These are phyloP conservation scores for Sindora glabra DNA, from an alignment of 306 rosid species.

Conservation along the genomic window DNA sequence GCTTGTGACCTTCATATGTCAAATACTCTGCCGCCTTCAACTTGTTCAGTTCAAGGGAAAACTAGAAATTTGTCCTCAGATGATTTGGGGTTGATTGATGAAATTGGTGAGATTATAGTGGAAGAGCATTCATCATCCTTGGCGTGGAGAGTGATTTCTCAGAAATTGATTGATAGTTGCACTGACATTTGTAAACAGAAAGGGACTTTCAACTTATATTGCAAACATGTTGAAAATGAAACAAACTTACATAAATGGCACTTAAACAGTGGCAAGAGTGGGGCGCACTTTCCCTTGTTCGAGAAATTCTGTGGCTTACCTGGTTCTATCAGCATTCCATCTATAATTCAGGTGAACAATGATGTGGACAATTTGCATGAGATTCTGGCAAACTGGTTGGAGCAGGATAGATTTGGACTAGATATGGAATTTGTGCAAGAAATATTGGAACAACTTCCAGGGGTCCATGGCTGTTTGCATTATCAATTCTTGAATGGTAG, in stretches of 20 bases:
- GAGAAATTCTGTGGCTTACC: conserved; percentile 56
- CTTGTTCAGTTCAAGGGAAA: conserved; percentile 20
- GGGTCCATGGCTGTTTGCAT: conserved; percentile 38
- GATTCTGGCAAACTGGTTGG: conserved; percentile 66
- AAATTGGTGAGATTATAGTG: conserved; percentile 73
- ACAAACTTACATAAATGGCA: conserved; percentile 17
- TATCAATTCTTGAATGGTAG: conserved; percentile 58
- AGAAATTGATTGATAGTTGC: conserved; percentile 50
- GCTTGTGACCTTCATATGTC: conserved; percentile 24
- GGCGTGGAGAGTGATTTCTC: conserved; percentile 72
- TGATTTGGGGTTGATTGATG: conserved; percentile 37
- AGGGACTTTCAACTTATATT: conserved; percentile 47
- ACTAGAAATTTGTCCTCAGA: conserved; percentile 18
- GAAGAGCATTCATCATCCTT: conserved; percentile 60
- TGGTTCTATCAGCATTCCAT: conserved; percentile 37
- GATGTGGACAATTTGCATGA: conserved; percentile 34
- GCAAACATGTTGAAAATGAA: conserved; percentile 59
- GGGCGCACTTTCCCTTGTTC: conserved; percentile 27
- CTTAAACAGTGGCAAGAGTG: conserved; percentile 21
- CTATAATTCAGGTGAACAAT: conserved; percentile 32
- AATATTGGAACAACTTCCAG: conserved; percentile 73
- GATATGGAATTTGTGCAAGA: conserved; percentile 92
- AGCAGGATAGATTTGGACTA: conserved; percentile 90
- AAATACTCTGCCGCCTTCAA: conserved; percentile 21
- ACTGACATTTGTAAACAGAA: conserved; percentile 54